Percentiles rank a stretch among this genome's conserved stretches.
Conservation (phyloP, 352 stramenopile genomes). For the Globisporangium cylindrosporum region DNA sequence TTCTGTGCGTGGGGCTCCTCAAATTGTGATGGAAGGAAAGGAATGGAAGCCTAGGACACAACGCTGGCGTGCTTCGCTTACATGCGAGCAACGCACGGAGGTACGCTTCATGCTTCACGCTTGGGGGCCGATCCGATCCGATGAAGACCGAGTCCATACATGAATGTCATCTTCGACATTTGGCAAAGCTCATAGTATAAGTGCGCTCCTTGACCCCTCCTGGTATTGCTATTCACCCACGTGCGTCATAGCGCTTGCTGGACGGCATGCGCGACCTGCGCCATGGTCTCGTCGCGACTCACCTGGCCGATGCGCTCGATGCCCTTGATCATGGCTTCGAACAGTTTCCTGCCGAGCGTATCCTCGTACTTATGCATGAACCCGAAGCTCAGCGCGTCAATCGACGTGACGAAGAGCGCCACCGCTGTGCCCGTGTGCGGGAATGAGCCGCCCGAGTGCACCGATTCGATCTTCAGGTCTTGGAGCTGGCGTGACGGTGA, state of each 20-base stretch:
- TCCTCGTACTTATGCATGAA: slow-evolving; percentile 10
- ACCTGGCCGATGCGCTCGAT: neutral
- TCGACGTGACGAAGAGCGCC: slow-evolving; percentile 8
- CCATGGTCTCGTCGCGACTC: neutral
- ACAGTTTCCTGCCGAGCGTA: neutral
- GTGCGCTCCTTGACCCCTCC: too few species aligned
- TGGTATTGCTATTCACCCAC: too few species aligned
- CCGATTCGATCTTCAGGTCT: neutral
- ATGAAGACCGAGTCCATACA: too few species aligned
- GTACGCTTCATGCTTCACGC: too few species aligned
- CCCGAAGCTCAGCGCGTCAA: neutral
- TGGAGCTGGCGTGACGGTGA: neutral
- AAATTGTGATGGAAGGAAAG: too few species aligned
- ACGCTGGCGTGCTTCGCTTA: too few species aligned
- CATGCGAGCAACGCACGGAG: too few species aligned
- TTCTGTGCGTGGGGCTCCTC: too few species aligned
- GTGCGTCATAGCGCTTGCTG: neutral
- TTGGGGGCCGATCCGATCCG: too few species aligned
- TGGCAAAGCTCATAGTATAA: too few species aligned
- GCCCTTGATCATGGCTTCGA: neutral
- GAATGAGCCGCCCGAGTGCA: neutral
- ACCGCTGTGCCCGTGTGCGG: neutral
- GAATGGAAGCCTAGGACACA: too few species aligned
- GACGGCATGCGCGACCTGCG: neutral
- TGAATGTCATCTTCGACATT: too few species aligned